These are phyloP conservation scores for Eimeria maxima DNA, from an alignment of 169 alveolate species.

Conservation along the genomic window DNA sequence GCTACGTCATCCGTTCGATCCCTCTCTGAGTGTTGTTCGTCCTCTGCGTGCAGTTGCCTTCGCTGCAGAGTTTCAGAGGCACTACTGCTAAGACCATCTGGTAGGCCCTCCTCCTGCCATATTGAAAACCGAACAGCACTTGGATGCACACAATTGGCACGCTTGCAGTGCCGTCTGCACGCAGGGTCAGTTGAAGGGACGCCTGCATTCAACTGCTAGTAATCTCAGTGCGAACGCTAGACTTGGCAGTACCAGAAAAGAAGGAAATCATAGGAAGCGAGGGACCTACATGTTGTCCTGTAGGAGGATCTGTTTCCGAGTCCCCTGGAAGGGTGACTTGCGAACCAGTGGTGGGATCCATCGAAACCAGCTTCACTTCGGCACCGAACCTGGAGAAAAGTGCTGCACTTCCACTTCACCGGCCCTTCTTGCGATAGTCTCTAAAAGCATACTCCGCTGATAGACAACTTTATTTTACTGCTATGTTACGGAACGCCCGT, in stretches of 20 bases:
- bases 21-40: conserved; percentile 23
- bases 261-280: not conserved
- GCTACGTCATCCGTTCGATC: not conserved
- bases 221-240: not conserved
- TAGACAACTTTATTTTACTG: not conserved
- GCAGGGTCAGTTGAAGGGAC: not conserved
- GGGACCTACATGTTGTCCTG: not conserved
- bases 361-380: conserved; percentile 2
- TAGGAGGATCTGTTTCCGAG: conserved; percentile 23
- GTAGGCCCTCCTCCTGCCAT: not conserved
- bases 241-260: not conserved
- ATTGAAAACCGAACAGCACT: not conserved
- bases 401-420: not conserved
- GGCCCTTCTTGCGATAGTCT: not conserved
- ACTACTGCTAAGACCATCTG: not conserved
- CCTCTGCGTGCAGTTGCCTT: not conserved
- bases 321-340: not conserved
- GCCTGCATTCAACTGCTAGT: not conserved
- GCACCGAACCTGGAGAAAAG: not conserved
- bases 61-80: not conserved
- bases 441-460: not conserved
- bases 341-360: conserved; percentile 11
- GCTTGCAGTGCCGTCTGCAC: not conserved
- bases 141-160: not conserved
- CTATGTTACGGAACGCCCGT: not conserved